Base-by-base conservation (phyloP, 208 protist genomes). In the Acanthamoeba triangularis region DNA sequence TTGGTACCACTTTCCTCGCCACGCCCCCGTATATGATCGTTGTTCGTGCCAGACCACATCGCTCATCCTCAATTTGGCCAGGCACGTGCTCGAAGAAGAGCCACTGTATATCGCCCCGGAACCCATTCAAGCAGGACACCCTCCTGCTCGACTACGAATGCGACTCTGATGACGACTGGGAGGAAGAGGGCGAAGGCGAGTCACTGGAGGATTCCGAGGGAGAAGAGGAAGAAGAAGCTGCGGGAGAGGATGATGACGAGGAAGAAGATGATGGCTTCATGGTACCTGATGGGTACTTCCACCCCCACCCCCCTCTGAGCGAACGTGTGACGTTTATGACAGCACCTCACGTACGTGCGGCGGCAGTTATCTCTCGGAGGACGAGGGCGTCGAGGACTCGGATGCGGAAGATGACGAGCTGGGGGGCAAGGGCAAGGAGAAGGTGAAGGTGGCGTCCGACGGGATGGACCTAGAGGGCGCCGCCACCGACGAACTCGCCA, bases 101-200 rank as follows among this genome's bases (percentile, higher is more conserved):
- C 72, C 72, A 49, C 13, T 4, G 7, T 33, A 82, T 82, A 7
- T 82, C 41, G 14, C 37, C 72, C 72, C 41, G 25, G 37, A 82
- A 82, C 25, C 72, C 72, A 10, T 82, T 82, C 72, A 82, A 82
- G 72, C 72, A 82, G 72, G 72, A 82, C 41, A 82, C 72, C 13
- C 14, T 49, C 35, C 25, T 82, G 72, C 72, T 82, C 11, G 72
- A 82, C 41, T 82, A 82, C 33, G 72, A 82, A 7, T 82, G 25
- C 72, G 72, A 82, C 72, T 82, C 72, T 8, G 72, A 82, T 25
- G 72, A 11, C 30, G 72, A 82, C 11, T 82, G 72, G 72, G 72
- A 82, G 72, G 72, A 82, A 44, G 72, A 49, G 35, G 72, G 14
- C 63, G n/a, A 69, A 44, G 72, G 72, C 25, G 72, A 82, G 72